A percentile compares a stretch with the other conserved stretches of the same genome.
Evolutionary conservation across 192 early-diverging fungal species (phyloP).

Genomic region (Mortierella antarctica): DNA sequence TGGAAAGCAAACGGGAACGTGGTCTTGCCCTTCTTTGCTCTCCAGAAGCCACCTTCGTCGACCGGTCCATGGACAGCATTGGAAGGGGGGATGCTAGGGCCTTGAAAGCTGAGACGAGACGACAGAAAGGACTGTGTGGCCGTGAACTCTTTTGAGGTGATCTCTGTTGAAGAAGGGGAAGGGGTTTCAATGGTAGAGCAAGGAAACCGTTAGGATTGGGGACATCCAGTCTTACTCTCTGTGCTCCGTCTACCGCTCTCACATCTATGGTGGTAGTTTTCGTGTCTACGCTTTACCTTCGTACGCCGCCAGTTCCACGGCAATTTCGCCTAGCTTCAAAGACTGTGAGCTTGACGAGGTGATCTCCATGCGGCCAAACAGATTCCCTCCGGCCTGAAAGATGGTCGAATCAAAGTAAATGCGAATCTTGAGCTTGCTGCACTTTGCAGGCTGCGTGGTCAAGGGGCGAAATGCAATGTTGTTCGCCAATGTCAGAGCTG

Average conservation of each 20-base stretch:
- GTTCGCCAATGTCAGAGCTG: slow-evolving; percentile 44
- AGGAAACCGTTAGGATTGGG: not conserved
- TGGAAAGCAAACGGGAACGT: slow-evolving; percentile 74
- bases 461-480: slow-evolving; percentile 66
- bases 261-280: not conserved
- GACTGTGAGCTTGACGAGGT: slow-evolving; percentile 55
- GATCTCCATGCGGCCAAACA: slow-evolving; percentile 68
- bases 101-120: slow-evolving; percentile 67
- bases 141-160: slow-evolving; percentile 56
- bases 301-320: slow-evolving; percentile 67
- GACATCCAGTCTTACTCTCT: not conserved
- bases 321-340: slow-evolving; percentile 70
- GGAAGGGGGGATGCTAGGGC: slow-evolving; percentile 62
- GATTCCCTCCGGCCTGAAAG: slow-evolving; percentile 66
- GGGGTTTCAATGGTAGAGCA: too few relatives aligned
- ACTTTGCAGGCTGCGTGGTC: slow-evolving; percentile 65
- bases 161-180: slow-evolving; percentile 34
- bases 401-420: slow-evolving; percentile 68
- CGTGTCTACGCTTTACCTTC: slow-evolving; percentile 57
- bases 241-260: not conserved
- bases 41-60: slow-evolving; percentile 64
- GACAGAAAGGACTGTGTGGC: slow-evolving; percentile 64
- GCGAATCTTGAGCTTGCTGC: slow-evolving; percentile 68
- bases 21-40: slow-evolving; percentile 72
- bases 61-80: slow-evolving; percentile 67